Percentiles rank a stretch among this genome's conserved stretches.
Evolutionary conservation across 208 protist species (phyloP).

Genomic region (Leishmania lainsoni): DNA sequence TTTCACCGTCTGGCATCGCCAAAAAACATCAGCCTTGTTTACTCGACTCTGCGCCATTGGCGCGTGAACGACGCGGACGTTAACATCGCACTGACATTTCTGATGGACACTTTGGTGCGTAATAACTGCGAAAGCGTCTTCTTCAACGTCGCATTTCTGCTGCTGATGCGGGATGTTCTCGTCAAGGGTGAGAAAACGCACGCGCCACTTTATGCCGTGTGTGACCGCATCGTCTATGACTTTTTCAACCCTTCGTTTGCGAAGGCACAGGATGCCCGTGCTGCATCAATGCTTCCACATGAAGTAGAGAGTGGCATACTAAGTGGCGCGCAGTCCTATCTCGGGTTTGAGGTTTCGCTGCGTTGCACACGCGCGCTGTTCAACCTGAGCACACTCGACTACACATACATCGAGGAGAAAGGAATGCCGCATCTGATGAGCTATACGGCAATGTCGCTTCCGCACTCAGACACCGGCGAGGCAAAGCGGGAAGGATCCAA

Average conservation of each 20-base stretch:
- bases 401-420: conserved; percentile 82
- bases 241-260: conserved; percentile 88
- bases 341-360: conserved; percentile 85
- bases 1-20: conserved; percentile 67
- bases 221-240: conserved; percentile 79
- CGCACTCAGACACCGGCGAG: conserved; percentile 11
- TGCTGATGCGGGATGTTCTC: conserved; percentile 79
- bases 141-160: conserved; percentile 76
- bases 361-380: conserved; percentile 85
- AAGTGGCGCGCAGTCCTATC: conserved; percentile 71
- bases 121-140: conserved; percentile 62
- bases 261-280: conserved; percentile 50
- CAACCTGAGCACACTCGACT: conserved; percentile 70
- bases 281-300: conserved; percentile 27
- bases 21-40: conserved; percentile 69
- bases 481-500: not conserved
- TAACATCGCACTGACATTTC: conserved; percentile 75
- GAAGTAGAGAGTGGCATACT: conserved; percentile 41
- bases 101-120: conserved; percentile 67
- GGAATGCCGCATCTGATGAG: conserved; percentile 65
- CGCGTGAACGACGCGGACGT: conserved; percentile 77
- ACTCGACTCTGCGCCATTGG: conserved; percentile 77
- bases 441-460: conserved; percentile 52
- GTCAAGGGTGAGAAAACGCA: conserved; percentile 70
- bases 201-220: conserved; percentile 65